Evolutionary conservation across 2,329 filamentous ascomycete genomes (phyloP).

Genomic region (Ascochyta koolunga): DNA sequence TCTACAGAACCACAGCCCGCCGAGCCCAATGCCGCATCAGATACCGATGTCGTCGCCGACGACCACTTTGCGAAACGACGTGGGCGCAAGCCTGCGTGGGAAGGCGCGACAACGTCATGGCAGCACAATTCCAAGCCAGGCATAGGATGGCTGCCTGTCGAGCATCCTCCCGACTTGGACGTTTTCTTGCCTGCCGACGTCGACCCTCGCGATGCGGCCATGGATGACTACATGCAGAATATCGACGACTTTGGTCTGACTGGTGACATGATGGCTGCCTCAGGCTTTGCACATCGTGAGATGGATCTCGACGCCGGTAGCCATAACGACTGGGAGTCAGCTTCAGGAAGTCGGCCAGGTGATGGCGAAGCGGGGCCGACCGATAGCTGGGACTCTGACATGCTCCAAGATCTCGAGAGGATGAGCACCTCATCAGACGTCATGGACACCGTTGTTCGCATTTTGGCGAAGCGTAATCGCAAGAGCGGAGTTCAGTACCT

Average conservation of each 20-base stretch:
- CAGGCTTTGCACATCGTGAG: constrained; percentile 40
- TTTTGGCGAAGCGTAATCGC: constrained; percentile 55
- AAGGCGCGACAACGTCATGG: constrained; percentile 39
- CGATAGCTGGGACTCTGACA: constrained; percentile 52
- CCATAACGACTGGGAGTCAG: constrained; percentile 41
- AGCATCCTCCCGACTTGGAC: constrained; percentile 30
- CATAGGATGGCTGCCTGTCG: constrained; percentile 42
- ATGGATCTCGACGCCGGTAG: constrained; percentile 41
- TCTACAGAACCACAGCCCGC: constrained; percentile 3
- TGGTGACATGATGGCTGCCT: constrained; percentile 32
- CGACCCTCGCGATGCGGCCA: constrained; percentile 45
- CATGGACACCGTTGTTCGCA: constrained; percentile 48
- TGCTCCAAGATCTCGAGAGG: constrained; percentile 56
- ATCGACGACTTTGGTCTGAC: constrained; percentile 56
- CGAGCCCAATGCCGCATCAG: constrained; percentile 25
- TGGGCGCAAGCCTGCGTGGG: constrained; percentile 38
- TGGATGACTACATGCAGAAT: constrained; percentile 75
- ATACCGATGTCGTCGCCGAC: constrained; percentile 30
- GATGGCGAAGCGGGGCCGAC: constrained; percentile 17
- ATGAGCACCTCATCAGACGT: constrained; percentile 58
- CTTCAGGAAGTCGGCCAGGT: constrained; percentile 18
- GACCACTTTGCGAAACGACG: constrained; percentile 34
- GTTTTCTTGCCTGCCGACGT: constrained; percentile 27
- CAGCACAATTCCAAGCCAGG: constrained; percentile 44
- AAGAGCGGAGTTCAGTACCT: constrained; percentile 58